Base-by-base conservation (phyloP, 2,329 filamentous ascomycete species). In the Didymella arachidicola region DNA sequence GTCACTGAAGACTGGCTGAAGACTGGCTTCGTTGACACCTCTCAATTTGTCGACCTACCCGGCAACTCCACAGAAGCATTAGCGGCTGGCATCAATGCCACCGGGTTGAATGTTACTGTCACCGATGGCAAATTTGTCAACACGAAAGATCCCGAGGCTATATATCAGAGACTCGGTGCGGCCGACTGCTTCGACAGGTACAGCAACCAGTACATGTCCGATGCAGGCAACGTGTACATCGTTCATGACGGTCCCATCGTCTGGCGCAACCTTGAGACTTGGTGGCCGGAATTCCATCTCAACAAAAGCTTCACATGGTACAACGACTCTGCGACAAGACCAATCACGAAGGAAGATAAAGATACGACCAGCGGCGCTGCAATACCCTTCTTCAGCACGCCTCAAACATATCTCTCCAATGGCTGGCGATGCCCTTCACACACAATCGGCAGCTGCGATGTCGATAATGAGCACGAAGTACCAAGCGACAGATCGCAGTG, bases 381-480 rank as follows among this genome's bases (percentile, higher is more conserved):
- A 0, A 16, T 58, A 12, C 57, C 59, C 4, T 62, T 58, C 29
- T 2, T 36, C 1, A 60, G 60, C 34, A 41, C 19, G 18, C 57
- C 60, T 12, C 39, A 53, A 7, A 4, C 22, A 14, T 62, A 61
- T 18, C 57, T 39, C 12, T 62, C 61, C 0, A 65, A 65, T 26
- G 47, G 52, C 12, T 65, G 63, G 64, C 59, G 60, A 11, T 65
- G 63, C 41, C 47, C 49, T 2, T 65, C 58, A 1, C 62, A 58
- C 14, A 11, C 36, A 3, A n/a, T 26, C 0, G 16, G 29, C 5
- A 53, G 18, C 4, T 67, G 60, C 19, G 32, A 62, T 27, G 11
- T 49, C 1, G 38, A 51, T 7, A 55, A 65, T 25, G 2, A 10
- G 3, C 22, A n/a, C n/a, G 61, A 66, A 29, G 42, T 64, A 0